Evolutionary conservation across 83 land plant species (phyloP).

Genomic region (Larix sibirica): DNA sequence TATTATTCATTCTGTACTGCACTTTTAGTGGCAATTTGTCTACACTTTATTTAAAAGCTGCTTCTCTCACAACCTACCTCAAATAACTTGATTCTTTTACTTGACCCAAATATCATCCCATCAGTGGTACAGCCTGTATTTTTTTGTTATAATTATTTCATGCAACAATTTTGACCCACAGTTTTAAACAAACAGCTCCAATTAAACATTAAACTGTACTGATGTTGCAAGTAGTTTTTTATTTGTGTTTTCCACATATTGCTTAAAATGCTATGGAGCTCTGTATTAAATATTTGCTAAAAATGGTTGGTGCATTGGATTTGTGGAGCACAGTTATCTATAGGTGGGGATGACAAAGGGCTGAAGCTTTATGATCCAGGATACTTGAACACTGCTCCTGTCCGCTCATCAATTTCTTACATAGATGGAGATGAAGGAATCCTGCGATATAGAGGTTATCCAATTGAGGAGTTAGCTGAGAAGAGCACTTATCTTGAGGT

Average conservation of each 20-base stretch:
- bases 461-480: constrained; percentile 98
- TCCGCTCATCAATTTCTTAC: constrained; percentile 89
- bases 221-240: not conserved
- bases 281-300: not conserved
- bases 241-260: constrained; percentile 5
- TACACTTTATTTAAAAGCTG: not conserved
- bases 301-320: not conserved
- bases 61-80: too few species aligned
- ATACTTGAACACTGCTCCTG: constrained; percentile 92
- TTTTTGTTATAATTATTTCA: too few species aligned
- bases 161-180: too few species aligned
- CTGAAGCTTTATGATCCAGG: constrained; percentile 93
- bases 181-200: too few species aligned
- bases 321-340: constrained; percentile 54
- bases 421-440: constrained; percentile 99
- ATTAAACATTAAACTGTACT: not conserved
- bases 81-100: not conserved
- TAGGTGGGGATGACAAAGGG: constrained; percentile 78
- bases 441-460: constrained; percentile 96
- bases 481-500: constrained; percentile 87
- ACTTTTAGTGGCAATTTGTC: too few species aligned
- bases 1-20: not conserved
- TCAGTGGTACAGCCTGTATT: too few species aligned
- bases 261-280: not conserved
- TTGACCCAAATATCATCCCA: not conserved